Evolutionary conservation across 2,329 filamentous ascomycete genomes (phyloP).

Genomic region (Achaetomium macrosporum): DNA sequence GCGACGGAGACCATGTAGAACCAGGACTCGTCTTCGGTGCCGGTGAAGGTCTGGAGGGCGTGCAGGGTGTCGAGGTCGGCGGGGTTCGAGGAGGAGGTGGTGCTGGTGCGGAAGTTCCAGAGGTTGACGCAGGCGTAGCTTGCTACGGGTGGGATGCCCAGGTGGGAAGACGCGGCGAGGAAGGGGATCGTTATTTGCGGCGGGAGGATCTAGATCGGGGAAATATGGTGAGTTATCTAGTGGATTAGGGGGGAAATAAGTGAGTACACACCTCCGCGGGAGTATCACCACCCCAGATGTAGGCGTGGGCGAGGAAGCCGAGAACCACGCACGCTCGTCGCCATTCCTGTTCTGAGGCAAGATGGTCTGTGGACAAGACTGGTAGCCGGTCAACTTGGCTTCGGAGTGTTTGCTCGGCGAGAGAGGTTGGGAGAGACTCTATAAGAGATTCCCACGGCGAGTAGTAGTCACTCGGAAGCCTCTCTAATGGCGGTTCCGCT

Average conservation of each 20-base stretch:
- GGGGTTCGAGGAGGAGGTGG: conserved; percentile 35
- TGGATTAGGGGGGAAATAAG: neutral
- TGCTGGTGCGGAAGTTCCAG: conserved; percentile 70
- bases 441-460: conserved; percentile 70
- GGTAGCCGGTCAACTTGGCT: conserved; percentile 60
- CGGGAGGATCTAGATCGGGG: conserved; percentile 52
- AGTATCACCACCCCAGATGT: conserved; percentile 79
- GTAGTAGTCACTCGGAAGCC: conserved; percentile 67
- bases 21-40: conserved; percentile 87
- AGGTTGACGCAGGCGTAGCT: conserved; percentile 82
- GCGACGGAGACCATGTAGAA: conserved; percentile 86
- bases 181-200: conserved; percentile 73
- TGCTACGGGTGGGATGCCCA: conserved; percentile 82
- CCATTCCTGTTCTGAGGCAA: conserved; percentile 67
- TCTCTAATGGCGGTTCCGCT: conserved; percentile 57
- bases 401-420: conserved; percentile 60
- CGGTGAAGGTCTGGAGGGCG: conserved; percentile 77
- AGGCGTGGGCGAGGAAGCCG: conserved; percentile 74
- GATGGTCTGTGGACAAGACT: conserved; percentile 58
- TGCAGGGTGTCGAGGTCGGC: conserved; percentile 63
- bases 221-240: conserved; percentile 9
- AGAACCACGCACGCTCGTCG: conserved; percentile 73
- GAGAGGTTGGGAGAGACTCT: conserved; percentile 59
- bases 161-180: conserved; percentile 60
- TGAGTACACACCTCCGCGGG: conserved; percentile 58